phyloP scores from a whole-genome alignment of 2,329 filamentous ascomycete species.

The Bipolaris gigantea region DNA sequence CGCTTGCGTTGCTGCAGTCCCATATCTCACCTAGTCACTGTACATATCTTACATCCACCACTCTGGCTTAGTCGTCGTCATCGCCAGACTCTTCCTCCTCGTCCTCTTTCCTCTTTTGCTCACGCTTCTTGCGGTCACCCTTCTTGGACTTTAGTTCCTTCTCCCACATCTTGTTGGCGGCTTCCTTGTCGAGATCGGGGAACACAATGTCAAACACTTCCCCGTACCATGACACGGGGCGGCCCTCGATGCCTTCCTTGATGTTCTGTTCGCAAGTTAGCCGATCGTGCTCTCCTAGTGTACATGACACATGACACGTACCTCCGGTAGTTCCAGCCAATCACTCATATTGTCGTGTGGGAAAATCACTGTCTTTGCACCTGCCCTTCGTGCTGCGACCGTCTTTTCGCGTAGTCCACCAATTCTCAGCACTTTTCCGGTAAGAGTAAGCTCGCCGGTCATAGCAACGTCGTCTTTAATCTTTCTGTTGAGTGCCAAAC shows the following conservation, averaged over 20 bases:
- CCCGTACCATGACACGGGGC: conserved; percentile 87
- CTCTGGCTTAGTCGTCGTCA: conserved; percentile 34
- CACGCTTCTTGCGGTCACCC: conserved; percentile 40
- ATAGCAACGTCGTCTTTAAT: conserved; percentile 89
- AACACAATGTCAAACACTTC: conserved; percentile 94
- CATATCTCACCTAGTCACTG: not conserved
- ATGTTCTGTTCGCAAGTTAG: conserved; percentile 73
- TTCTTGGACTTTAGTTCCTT: conserved; percentile 54
- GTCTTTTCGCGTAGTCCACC: conserved; percentile 96
- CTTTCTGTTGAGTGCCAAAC: conserved; percentile 75
- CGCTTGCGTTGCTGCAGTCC: not conserved
- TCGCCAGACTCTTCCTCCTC: conserved; percentile 48
- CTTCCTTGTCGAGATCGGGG: conserved; percentile 71
- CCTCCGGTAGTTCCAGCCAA: conserved; percentile 95
- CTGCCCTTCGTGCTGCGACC: conserved; percentile 87
- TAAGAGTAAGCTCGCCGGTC: conserved; percentile 96
- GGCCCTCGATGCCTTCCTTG: conserved; percentile 92
- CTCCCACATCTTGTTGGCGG: conserved; percentile 74
- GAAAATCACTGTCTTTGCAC: conserved; percentile 92
- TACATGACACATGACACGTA: conserved; percentile 53
- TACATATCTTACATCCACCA: conserved; percentile 13
- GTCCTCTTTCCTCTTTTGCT: conserved; percentile 49
- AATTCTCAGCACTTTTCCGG: conserved; percentile 93
- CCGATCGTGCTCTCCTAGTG: not conserved
- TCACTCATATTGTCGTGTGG: conserved; percentile 93